Evolutionary conservation across 495 filamentous ascomycete genomes (phyloP).

Genomic region (Penicillium subrubescens): DNA sequence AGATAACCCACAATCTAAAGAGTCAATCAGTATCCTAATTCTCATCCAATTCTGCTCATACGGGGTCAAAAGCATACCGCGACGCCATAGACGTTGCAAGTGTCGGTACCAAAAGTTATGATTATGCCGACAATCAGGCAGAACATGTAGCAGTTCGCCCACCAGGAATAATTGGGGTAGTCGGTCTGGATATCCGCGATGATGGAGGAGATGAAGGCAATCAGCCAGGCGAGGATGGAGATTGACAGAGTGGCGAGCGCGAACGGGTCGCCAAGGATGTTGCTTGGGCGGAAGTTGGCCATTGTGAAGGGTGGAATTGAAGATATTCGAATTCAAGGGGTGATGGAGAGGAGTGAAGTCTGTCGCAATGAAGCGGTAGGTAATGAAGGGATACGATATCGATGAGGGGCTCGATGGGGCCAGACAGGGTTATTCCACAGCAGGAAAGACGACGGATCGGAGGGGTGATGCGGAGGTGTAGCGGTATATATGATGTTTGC

Average conservation of each 20-base stretch:
- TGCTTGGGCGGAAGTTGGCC: slow-evolving; percentile 74
- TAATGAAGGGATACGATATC: slow-evolving; percentile 7
- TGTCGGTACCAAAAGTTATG: slow-evolving; percentile 78
- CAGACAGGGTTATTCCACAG: neutral
- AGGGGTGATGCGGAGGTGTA: slow-evolving; percentile 1
- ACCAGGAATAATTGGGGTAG: slow-evolving; percentile 90
- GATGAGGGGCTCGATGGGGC: slow-evolving; percentile 14
- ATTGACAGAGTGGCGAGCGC: slow-evolving; percentile 93
- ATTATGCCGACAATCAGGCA: slow-evolving; percentile 78
- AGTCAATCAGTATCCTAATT: slow-evolving; percentile 16
- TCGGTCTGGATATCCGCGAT: slow-evolving; percentile 61
- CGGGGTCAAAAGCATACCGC: slow-evolving; percentile 57
- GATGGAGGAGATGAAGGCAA: slow-evolving; percentile 83
- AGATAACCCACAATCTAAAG: slow-evolving; percentile 79
- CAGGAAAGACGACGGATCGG: slow-evolving; percentile 4
- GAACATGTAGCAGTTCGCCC: slow-evolving; percentile 82
- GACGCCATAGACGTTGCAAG: slow-evolving; percentile 82
- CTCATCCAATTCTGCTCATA: neutral
- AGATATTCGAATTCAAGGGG: slow-evolving; percentile 74
- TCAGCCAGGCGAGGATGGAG: slow-evolving; percentile 87
- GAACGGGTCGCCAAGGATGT: slow-evolving; percentile 95
- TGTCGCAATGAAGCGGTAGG: neutral
- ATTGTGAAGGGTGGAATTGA: slow-evolving; percentile 29
- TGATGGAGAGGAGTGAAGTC: slow-evolving; percentile 59
- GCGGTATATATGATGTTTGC: neutral